Conservation (phyloP, 139 green algal species). For the Edaphochlamys debaryana region DNA sequence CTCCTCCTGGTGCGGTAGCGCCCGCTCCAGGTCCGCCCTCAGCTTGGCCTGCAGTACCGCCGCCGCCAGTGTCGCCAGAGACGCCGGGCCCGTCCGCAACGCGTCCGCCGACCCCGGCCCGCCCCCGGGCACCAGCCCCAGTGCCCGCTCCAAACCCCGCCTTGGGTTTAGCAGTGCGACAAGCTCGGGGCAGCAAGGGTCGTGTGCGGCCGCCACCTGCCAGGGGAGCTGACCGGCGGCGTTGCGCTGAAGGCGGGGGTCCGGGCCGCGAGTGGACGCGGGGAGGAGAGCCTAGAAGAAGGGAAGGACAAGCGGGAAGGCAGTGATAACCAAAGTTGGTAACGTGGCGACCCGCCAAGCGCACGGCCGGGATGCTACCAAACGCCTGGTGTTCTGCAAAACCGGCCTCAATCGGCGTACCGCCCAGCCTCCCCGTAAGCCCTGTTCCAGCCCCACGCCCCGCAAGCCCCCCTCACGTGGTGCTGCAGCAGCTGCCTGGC, state of each 20-base stretch:
- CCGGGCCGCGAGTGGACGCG: too few relatives aligned
- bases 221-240: neutral
- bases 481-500: conserved; percentile 2
- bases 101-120: too few relatives aligned
- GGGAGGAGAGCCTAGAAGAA: too few relatives aligned
- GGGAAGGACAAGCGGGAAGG: neutral
- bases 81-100: neutral
- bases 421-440: too few relatives aligned
- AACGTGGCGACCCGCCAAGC: too few relatives aligned
- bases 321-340: neutral
- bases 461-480: too few relatives aligned
- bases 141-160: neutral
- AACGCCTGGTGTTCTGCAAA: too few relatives aligned
- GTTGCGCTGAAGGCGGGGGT: neutral
- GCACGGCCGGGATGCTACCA: too few relatives aligned
- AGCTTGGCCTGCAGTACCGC: neutral
- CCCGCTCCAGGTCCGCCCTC: neutral
- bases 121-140: too few relatives aligned
- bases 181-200: neutral
- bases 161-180: neutral
- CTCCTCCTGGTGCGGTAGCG: neutral
- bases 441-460: too few relatives aligned
- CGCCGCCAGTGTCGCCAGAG: neutral
- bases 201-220: neutral
- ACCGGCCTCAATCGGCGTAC: too few relatives aligned